Conservation (phyloP, 768 basidiomycete species). For the Boletellus emodensis region DNA sequence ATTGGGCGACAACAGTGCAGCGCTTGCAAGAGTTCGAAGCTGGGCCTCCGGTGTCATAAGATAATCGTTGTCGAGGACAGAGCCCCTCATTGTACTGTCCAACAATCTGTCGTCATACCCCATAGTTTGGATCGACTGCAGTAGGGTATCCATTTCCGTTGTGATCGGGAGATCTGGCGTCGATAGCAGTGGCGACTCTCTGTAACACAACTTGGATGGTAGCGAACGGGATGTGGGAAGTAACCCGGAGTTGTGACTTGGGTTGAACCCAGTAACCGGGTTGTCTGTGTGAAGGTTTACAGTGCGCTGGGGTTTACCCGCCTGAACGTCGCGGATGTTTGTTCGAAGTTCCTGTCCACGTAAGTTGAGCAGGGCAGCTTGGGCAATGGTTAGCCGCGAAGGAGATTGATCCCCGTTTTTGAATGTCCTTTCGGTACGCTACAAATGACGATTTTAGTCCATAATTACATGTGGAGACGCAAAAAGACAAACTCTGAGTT, state of each 20-base stretch:
- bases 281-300: constrained; percentile 3
- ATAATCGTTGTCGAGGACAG: constrained; percentile 16
- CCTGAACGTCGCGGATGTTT: constrained; percentile 2
- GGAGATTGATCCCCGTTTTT: constrained; percentile 64
- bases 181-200: constrained; percentile 14
- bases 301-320: constrained; percentile 9
- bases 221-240: constrained; percentile 19
- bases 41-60: constrained; percentile 17
- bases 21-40: constrained; percentile 23
- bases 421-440: constrained; percentile 59
- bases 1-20: constrained; percentile 9
- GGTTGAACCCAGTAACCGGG: constrained; percentile 1
- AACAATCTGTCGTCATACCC: constrained; percentile 15
- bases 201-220: constrained; percentile 17
- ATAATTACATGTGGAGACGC: background rate
- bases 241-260: background rate
- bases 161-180: constrained; percentile 24
- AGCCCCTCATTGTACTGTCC: constrained; percentile 10
- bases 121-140: constrained; percentile 34
- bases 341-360: constrained; percentile 55
- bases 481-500: constrained; percentile 55
- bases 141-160: constrained; percentile 37
- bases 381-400: constrained; percentile 68
- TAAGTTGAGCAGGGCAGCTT: constrained; percentile 72
- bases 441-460: constrained; percentile 2